Evolutionary conservation across 208 protist species (phyloP), one percentile per base, ranked within the genome.

Genomic region (Wallacemonas sp.): DNA sequence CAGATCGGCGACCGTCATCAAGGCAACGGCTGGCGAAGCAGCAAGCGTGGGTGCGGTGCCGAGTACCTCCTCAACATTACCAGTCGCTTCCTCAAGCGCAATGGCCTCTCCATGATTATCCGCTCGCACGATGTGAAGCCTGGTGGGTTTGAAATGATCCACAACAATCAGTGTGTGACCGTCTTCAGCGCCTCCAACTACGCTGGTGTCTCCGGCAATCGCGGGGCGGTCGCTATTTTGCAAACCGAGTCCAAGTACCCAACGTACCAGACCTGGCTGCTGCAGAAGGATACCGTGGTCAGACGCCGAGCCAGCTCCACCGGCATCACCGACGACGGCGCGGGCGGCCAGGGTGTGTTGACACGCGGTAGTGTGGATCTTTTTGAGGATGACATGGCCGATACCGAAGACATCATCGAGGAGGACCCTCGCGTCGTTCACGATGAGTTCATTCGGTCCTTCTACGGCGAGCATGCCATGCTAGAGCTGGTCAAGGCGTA

Each of bases 31-130:
- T 99, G 97, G 96, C 97, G 96, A 34, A 97, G 96, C 61, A 99
- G 99, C 76, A 99, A 99, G 56, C 95, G 99, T 39, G 99, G 99
- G 48, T 98, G 99, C 34, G 99, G 98, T 0, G 98, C 96, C 47
- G 98, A 98, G 26, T 99, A 99, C 83, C 95, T 97, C 46, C 21
- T 87, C 2, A 92, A 97, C 70, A 85, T 99, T 43, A 98, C 99
- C 14, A 76, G 87, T 12, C 72, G 91, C 26, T 99, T 99, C 76
- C 73, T 99, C 2, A 76, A 90, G 24, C 83, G 91, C 68, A 98
- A 99, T 65, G 97, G 98, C 38, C 83, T 99, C 17, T 94, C 98
- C 52, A 64, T 98, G 26, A 75, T 99, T n/a, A 81, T 90, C 55
- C 80, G 95, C 43, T 93, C 96, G 8, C 97, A 99, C 75, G 95